phyloP scores from a whole-genome alignment of 805 yeast genomes.

The Kodamaea kaohsiungensis region DNA sequence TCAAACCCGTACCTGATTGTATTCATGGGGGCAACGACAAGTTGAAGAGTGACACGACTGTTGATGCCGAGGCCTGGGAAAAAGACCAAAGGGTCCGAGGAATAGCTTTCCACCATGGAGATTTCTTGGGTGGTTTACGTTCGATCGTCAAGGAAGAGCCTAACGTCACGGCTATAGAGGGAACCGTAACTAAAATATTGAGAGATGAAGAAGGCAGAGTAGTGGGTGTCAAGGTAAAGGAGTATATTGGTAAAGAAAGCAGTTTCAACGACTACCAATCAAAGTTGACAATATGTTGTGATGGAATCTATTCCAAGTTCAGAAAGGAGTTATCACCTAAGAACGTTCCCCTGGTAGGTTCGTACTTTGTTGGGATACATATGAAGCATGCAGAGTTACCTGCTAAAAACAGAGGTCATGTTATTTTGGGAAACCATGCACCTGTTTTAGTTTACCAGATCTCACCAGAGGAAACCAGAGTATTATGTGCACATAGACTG shows the following conservation, averaged over 20 bases:
- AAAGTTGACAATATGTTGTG: slow-evolving; percentile 75
- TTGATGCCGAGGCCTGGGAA: slow-evolving; percentile 57
- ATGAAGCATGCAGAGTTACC: slow-evolving; percentile 78
- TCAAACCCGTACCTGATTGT: slow-evolving; percentile 54
- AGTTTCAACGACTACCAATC: slow-evolving; percentile 44
- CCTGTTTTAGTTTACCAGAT: slow-evolving; percentile 91
- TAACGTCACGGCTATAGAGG: slow-evolving; percentile 79
- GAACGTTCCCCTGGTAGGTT: slow-evolving; percentile 66
- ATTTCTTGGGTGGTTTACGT: slow-evolving; percentile 76
- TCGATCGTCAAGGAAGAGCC: slow-evolving; percentile 63
- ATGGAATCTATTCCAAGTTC: slow-evolving; percentile 93
- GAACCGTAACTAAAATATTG: slow-evolving; percentile 72
- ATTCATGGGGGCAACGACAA: slow-evolving; percentile 62
- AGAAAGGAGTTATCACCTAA: slow-evolving; percentile 68
- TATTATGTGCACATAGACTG: slow-evolving; percentile 83
- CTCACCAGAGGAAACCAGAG: slow-evolving; percentile 78
- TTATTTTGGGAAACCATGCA: slow-evolving; percentile 79
- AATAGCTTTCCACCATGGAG: slow-evolving; percentile 91
- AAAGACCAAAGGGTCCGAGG: slow-evolving; percentile 62
- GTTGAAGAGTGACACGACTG: slow-evolving; percentile 46
- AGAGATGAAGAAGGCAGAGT: slow-evolving; percentile 57
- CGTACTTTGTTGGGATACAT: slow-evolving; percentile 85
- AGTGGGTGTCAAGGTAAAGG: slow-evolving; percentile 71
- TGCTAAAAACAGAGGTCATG: slow-evolving; percentile 80
- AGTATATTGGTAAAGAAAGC: slow-evolving; percentile 12